A percentile compares a stretch with the other conserved stretches of the same genome.
phyloP scores from a whole-genome alignment of 192 early-diverging fungal genomes.

The Podila minutissima region DNA sequence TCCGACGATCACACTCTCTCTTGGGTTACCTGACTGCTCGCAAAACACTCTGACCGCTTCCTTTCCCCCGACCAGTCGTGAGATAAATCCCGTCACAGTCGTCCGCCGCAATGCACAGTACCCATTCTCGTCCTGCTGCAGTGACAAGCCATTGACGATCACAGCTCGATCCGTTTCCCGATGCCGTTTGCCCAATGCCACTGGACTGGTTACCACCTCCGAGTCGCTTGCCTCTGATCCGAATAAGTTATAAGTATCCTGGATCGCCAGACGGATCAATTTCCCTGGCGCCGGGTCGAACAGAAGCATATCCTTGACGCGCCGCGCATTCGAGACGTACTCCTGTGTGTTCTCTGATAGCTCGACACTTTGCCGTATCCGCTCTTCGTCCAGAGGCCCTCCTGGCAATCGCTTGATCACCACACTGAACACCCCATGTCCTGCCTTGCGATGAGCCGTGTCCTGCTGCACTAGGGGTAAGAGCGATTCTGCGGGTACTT shows the following conservation, averaged over 20 bases:
- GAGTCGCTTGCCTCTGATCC: not conserved
- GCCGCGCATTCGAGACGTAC: not conserved
- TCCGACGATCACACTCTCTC: too few species aligned
- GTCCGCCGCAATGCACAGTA: conserved; percentile 18
- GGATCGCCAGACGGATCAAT: conserved; percentile 3
- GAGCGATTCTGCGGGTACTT: not conserved
- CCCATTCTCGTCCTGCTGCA: conserved; percentile 21
- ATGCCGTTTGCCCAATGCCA: not conserved
- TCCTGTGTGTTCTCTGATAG: conserved; percentile 4
- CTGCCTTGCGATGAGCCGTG: conserved; percentile 11
- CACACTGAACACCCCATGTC: conserved; percentile 35
- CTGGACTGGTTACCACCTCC: too few species aligned
- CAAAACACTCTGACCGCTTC: conserved; percentile 8
- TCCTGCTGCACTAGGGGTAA: conserved; percentile 30
- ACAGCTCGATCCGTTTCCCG: conserved; percentile 1
- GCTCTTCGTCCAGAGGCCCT: not conserved
- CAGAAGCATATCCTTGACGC: conserved; percentile 24
- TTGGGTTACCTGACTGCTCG: not conserved
- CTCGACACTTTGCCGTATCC: conserved; percentile 1
- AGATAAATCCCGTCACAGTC: conserved; percentile 14
- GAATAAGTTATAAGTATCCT: not conserved
- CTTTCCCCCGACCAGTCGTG: conserved; percentile 8
- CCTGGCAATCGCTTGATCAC: conserved; percentile 17
- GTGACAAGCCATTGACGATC: conserved; percentile 17
- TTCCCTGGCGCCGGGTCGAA: conserved; percentile 28